Percentiles rank a stretch among this genome's conserved stretches.
Evolutionary conservation across 441 rosid genomes (phyloP).

Genomic region (Erysimum cheiri): DNA sequence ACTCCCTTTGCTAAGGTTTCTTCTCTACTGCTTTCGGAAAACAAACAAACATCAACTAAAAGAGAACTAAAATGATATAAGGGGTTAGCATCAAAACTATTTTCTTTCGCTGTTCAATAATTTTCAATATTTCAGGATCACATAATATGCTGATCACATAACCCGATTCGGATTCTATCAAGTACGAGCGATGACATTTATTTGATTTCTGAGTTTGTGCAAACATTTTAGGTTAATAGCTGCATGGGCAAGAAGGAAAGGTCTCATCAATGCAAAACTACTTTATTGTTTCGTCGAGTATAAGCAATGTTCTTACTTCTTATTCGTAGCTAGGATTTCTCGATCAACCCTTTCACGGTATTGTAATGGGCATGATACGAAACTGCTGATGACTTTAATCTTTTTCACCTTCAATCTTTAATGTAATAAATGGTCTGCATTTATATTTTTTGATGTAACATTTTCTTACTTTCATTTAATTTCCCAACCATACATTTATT

Average conservation of each 20-base stretch:
- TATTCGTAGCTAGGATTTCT: conserved; percentile 36
- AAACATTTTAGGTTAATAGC: conserved; percentile 39
- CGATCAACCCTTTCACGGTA: conserved; percentile 29
- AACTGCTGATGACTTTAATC: conserved; percentile 22
- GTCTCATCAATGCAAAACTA: conserved; percentile 38
- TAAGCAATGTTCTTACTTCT: conserved; percentile 18
- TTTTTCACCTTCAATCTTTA: conserved; percentile 30
- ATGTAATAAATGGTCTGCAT: conserved; percentile 36
- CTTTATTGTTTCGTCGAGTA: conserved; percentile 32
- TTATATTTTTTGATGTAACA: conserved; percentile 39
- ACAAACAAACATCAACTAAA: conserved; percentile 41
- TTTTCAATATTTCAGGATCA: background rate
- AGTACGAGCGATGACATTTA: conserved; percentile 29
- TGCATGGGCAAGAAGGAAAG: conserved; percentile 36
- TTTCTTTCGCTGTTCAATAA: background rate
- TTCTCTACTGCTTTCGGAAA: conserved; percentile 42
- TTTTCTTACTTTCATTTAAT: conserved; percentile 39
- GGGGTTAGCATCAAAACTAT: conserved; percentile 28
- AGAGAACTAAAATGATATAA: conserved; percentile 32
- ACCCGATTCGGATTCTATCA: background rate
- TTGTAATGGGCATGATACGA: conserved; percentile 43
- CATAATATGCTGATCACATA: background rate
- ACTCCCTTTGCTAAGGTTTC: conserved; percentile 45
- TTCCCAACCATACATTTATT: conserved; percentile 27
- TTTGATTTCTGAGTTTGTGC: conserved; percentile 39